A percentile compares a stretch with the other conserved stretches of the same genome.
Conservation (phyloP, 495 filamentous ascomycete species). For the Penicillium salamii region DNA sequence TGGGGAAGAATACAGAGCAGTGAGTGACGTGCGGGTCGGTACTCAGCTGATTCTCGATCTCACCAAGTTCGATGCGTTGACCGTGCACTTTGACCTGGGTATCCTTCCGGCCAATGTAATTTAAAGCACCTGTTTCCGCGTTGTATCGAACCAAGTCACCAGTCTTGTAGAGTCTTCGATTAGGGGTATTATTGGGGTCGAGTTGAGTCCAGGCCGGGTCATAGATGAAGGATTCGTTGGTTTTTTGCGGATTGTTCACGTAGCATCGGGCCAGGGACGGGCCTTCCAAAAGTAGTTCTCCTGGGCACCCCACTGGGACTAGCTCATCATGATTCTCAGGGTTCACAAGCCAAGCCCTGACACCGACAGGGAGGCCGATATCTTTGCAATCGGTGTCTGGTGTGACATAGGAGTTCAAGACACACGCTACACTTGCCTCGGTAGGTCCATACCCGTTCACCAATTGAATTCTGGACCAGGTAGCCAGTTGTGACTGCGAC, state of each 20-base stretch:
- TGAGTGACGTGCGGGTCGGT: slow-evolving; percentile 33
- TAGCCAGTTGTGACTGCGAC: slow-evolving; percentile 46
- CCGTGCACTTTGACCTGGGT: slow-evolving; percentile 67
- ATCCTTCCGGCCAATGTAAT: slow-evolving; percentile 62
- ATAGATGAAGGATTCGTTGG: slow-evolving; percentile 43
- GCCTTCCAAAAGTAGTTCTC: slow-evolving; percentile 50
- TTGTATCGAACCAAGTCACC: slow-evolving; percentile 63
- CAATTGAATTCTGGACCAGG: slow-evolving; percentile 53
- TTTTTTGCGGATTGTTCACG: slow-evolving; percentile 40
- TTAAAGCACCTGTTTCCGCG: slow-evolving; percentile 53
- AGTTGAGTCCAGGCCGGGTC: slow-evolving; percentile 38
- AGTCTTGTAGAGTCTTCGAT: slow-evolving; percentile 63
- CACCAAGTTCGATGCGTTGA: slow-evolving; percentile 63
- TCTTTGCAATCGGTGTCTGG: slow-evolving; percentile 37
- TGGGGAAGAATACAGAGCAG: slow-evolving; percentile 42
- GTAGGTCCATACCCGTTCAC: slow-evolving; percentile 62
- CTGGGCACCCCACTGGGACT: slow-evolving; percentile 47
- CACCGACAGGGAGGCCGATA: slow-evolving; percentile 44
- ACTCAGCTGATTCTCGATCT: slow-evolving; percentile 57
- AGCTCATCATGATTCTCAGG: slow-evolving; percentile 43
- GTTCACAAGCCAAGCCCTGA: slow-evolving; percentile 44
- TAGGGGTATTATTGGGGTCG: slow-evolving; percentile 8
- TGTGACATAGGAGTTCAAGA: slow-evolving; percentile 36
- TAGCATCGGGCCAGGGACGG: slow-evolving; percentile 50
- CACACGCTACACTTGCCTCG: slow-evolving; percentile 40